Conservation (phyloP, 2,329 filamentous ascomycete species). For the Trichoderma oligosporum region DNA sequence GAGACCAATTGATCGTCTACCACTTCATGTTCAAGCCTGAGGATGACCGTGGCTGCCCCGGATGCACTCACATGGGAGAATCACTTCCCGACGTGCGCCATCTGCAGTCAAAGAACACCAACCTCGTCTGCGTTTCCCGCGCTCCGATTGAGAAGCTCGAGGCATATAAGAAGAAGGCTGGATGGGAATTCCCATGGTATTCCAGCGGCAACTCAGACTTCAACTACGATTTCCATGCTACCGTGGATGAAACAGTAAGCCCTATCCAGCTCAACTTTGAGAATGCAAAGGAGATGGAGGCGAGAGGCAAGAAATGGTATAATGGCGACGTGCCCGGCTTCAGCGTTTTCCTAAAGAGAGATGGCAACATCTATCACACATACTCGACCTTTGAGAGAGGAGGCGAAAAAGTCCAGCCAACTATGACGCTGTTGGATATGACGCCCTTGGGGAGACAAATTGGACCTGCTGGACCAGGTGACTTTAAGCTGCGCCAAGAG, state of each 20-base stretch:
- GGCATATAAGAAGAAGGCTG: conserved; percentile 36
- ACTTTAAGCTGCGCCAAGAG: conserved; percentile 29
- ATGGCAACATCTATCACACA: conserved; percentile 35
- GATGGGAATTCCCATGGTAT: conserved; percentile 42
- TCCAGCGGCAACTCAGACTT: conserved; percentile 36
- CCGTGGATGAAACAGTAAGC: conserved; percentile 29
- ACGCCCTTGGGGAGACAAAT: conserved; percentile 36
- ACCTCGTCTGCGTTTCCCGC: conserved; percentile 39
- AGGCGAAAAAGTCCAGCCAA: conserved; percentile 31
- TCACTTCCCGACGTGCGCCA: conserved; percentile 38
- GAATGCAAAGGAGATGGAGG: conserved; percentile 26
- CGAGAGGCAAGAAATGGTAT: conserved; percentile 28
- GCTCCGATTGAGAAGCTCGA: conserved; percentile 37
- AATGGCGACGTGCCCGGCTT: conserved; percentile 36
- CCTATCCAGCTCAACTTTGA: conserved; percentile 30
- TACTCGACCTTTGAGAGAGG: conserved; percentile 36
- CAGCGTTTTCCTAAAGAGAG: conserved; percentile 36
- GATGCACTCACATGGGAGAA: conserved; percentile 39
- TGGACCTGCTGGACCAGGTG: conserved; percentile 25
- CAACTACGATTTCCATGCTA: conserved; percentile 40
- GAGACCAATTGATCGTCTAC: conserved; percentile 40
- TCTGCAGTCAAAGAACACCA: conserved; percentile 36
- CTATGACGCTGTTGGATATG: conserved; percentile 33
- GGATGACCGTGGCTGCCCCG: conserved; percentile 35
- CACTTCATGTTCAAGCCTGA: conserved; percentile 45